Percentiles rank a stretch among this genome's conserved stretches.
Evolutionary conservation across 1,284 basidiomycete species (phyloP).

Genomic region (Ceratobasidium sp.): DNA sequence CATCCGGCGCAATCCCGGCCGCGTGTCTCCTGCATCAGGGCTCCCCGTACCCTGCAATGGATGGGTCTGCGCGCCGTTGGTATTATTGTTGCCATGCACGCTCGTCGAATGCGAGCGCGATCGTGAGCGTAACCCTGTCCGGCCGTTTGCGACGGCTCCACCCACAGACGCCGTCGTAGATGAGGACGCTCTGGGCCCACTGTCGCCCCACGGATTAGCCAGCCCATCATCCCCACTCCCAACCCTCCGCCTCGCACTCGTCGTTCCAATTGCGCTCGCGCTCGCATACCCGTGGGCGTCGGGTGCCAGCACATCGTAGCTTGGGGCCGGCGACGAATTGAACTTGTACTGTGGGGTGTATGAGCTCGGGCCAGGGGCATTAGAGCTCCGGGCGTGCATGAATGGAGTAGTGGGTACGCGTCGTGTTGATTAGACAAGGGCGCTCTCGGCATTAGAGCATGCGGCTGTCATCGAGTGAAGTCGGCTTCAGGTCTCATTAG

Average conservation of each 20-base stretch:
- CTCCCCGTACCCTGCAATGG: conserved; percentile 8
- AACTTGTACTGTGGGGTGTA: conserved; percentile 19
- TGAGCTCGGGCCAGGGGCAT: conserved; percentile 14
- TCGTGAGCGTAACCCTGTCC: conserved; percentile 9
- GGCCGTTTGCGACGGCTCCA: not conserved
- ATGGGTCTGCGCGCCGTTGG: not conserved
- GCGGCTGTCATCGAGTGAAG: not conserved
- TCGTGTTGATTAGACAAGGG: not conserved
- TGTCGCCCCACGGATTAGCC: conserved; percentile 15
- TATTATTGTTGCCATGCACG: not conserved
- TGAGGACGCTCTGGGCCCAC: not conserved
- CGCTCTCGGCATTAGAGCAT: conserved; percentile 2
- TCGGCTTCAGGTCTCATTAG: not conserved
- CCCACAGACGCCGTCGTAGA: not conserved
- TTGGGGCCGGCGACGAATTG: conserved; percentile 32
- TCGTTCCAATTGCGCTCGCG: conserved; percentile 13
- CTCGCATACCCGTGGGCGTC: conserved; percentile 8
- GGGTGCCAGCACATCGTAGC: conserved; percentile 37
- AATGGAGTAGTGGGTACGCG: conserved; percentile 8
- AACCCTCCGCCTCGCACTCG: conserved; percentile 11
- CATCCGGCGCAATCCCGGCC: conserved; percentile 26
- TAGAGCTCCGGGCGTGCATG: conserved; percentile 10
- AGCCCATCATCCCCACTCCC: not conserved
- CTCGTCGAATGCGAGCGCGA: conserved; percentile 24
- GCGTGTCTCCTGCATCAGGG: conserved; percentile 8